A percentile compares a stretch with the other conserved stretches of the same genome.
Evolutionary conservation across 2,329 filamentous ascomycete genomes (phyloP).

Genomic region (Corinectria fuckeliana): DNA sequence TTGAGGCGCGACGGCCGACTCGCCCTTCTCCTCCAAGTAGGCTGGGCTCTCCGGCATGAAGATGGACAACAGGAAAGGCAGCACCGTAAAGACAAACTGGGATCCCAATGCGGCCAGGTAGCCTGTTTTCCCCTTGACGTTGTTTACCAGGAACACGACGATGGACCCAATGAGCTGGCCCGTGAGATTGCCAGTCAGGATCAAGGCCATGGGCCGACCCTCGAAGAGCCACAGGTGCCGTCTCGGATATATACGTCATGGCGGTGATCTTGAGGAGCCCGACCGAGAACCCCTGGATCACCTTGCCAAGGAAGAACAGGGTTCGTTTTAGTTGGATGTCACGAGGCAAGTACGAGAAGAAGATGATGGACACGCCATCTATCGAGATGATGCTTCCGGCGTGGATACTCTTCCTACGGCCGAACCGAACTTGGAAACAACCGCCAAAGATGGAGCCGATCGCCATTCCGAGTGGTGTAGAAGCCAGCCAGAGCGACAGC

Average conservation of each 20-base stretch:
- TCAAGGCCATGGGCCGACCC: slow-evolving; percentile 39
- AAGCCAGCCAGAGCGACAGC: slow-evolving; percentile 39
- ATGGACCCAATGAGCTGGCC: slow-evolving; percentile 38
- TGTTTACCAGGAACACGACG: slow-evolving; percentile 33
- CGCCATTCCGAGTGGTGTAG: slow-evolving; percentile 32
- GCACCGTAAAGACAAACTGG: slow-evolving; percentile 31
- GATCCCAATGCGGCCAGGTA: slow-evolving; percentile 38
- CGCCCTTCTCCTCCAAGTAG: slow-evolving; percentile 27
- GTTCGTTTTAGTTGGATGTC: slow-evolving; percentile 22
- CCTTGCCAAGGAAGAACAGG: slow-evolving; percentile 36
- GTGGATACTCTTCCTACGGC: slow-evolving; percentile 34
- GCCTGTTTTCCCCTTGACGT: slow-evolving; percentile 17
- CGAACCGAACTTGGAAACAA: slow-evolving; percentile 38
- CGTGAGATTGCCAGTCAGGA: slow-evolving; percentile 37
- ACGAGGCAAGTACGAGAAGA: slow-evolving; percentile 34
- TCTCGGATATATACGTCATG: slow-evolving; percentile 49
- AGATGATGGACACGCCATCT: slow-evolving; percentile 34
- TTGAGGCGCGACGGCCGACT: slow-evolving; percentile 49
- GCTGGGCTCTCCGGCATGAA: slow-evolving; percentile 39
- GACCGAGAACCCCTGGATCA: slow-evolving; percentile 37
- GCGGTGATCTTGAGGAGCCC: slow-evolving; percentile 35
- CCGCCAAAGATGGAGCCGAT: slow-evolving; percentile 36
- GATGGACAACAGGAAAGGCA: slow-evolving; percentile 31
- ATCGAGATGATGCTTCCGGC: slow-evolving; percentile 35
- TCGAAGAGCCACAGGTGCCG: slow-evolving; percentile 35